Conservation (phyloP, 768 basidiomycete genomes). For the Russula sp. region DNA sequence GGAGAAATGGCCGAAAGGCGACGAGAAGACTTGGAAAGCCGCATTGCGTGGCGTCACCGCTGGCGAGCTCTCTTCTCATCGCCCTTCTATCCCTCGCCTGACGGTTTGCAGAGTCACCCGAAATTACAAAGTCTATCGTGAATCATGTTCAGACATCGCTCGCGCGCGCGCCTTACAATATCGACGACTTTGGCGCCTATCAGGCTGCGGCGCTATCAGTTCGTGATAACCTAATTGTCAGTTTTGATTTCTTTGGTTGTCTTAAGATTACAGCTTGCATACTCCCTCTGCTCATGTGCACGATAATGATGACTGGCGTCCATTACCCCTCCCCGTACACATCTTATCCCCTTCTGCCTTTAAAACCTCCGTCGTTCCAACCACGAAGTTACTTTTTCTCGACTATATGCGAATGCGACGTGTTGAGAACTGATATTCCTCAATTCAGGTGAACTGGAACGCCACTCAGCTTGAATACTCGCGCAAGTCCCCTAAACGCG, state of each 20-base stretch:
- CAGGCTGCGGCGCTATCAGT: conserved; percentile 87
- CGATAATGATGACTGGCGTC: neutral
- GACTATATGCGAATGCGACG: neutral
- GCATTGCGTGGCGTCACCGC: conserved; percentile 56
- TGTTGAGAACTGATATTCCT: conserved; percentile 9
- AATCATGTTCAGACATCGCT: conserved; percentile 86
- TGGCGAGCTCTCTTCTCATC: conserved; percentile 41
- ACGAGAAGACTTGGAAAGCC: conserved; percentile 70
- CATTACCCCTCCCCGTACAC: too few species aligned
- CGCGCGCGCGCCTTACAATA: conserved; percentile 86
- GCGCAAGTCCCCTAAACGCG: conserved; percentile 81
- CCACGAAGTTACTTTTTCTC: neutral
- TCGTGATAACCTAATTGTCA: conserved; percentile 81
- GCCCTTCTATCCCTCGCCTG: conserved; percentile 8
- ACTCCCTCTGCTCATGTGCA: neutral
- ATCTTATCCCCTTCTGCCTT: neutral
- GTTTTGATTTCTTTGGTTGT: conserved; percentile 29
- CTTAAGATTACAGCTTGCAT: conserved; percentile 8
- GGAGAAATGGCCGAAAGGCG: conserved; percentile 83
- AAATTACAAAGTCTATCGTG: conserved; percentile 72
- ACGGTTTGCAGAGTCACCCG: conserved; percentile 49
- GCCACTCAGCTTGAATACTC: conserved; percentile 73
- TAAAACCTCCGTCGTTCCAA: conserved; percentile 1
- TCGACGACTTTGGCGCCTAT: conserved; percentile 84
- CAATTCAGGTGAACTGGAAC: conserved; percentile 73